Conservation (phyloP, 2,329 filamentous ascomycete genomes). For the Monosporascus sp. region DNA sequence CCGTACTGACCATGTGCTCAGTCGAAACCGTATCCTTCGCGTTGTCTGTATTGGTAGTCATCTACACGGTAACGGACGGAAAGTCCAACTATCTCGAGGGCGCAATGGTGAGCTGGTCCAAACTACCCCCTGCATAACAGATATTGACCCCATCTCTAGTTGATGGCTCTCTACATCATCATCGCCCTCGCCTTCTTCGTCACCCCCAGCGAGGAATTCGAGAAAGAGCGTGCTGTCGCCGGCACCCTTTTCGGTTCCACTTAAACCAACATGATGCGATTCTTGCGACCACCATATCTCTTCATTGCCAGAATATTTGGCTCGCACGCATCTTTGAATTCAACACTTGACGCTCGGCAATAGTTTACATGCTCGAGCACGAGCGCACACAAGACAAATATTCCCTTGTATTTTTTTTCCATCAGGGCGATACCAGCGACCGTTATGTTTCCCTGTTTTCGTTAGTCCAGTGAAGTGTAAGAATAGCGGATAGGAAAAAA, state of each 20-base stretch:
- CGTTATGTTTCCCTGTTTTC: not conserved
- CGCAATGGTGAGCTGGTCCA: conserved; percentile 52
- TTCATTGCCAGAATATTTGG: too few species aligned
- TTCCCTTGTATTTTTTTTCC: not conserved
- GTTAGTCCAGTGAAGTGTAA: not conserved
- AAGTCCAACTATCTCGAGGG: conserved; percentile 82
- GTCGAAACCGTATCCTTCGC: conserved; percentile 75
- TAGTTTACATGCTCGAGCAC: too few species aligned
- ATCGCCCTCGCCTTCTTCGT: conserved; percentile 58
- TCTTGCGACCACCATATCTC: not conserved
- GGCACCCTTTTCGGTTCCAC: conserved; percentile 6
- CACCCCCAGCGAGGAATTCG: conserved; percentile 44
- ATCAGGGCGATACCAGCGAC: not conserved
- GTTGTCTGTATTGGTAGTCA: conserved; percentile 69
- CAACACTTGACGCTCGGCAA: not conserved
- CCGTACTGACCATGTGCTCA: conserved; percentile 19
- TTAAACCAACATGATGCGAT: conserved; percentile 1
- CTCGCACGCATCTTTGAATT: not conserved
- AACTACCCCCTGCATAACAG: not conserved
- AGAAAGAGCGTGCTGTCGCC: conserved; percentile 24
- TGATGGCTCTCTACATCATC: conserved; percentile 51
- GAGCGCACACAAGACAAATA: too few species aligned
- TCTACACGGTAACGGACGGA: conserved; percentile 72
- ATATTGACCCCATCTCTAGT: conserved; percentile 21
- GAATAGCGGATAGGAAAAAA: not conserved